Conservation (phyloP, 2,329 filamentous ascomycete genomes). For the Nemania bipapillata region DNA sequence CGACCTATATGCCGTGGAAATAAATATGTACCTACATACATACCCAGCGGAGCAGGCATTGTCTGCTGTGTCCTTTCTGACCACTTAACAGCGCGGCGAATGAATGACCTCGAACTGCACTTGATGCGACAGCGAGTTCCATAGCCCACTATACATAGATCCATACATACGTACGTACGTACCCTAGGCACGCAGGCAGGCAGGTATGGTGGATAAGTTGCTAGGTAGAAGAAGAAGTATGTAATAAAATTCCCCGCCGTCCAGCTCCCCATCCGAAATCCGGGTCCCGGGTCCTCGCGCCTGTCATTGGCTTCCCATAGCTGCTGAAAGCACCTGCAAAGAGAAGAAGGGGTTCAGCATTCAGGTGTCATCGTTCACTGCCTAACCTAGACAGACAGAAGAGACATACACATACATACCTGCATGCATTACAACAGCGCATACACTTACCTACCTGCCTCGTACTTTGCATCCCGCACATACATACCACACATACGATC, state of each 20-base stretch:
- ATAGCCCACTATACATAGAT: no score
- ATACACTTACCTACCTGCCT: not conserved
- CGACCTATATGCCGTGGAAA: not conserved
- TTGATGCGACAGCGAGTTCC: not conserved
- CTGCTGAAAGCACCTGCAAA: slow-evolving; percentile 28
- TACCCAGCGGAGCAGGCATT: not conserved
- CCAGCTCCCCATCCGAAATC: slow-evolving; percentile 22
- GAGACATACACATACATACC: slow-evolving; percentile 32
- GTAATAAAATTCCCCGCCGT: slow-evolving; percentile 1
- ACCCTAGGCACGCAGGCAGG: no score
- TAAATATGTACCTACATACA: no score
- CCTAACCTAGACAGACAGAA: no score
- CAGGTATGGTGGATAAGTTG: no score
- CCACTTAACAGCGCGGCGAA: not conserved
- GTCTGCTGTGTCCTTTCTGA: not conserved
- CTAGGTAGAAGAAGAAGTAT: no score
- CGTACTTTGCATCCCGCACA: not conserved
- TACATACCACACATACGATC: not conserved
- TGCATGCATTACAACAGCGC: not conserved
- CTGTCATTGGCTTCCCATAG: slow-evolving; percentile 34
- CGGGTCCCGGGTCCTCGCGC: slow-evolving; percentile 10
- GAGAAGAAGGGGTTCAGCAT: slow-evolving; percentile 24
- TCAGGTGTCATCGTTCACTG: slow-evolving; percentile 38
- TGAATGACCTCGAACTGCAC: not conserved
- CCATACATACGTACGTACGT: no score